phyloP scores from a whole-genome alignment of 768 basidiomycete genomes.

The Kwoniella botswanensis region DNA sequence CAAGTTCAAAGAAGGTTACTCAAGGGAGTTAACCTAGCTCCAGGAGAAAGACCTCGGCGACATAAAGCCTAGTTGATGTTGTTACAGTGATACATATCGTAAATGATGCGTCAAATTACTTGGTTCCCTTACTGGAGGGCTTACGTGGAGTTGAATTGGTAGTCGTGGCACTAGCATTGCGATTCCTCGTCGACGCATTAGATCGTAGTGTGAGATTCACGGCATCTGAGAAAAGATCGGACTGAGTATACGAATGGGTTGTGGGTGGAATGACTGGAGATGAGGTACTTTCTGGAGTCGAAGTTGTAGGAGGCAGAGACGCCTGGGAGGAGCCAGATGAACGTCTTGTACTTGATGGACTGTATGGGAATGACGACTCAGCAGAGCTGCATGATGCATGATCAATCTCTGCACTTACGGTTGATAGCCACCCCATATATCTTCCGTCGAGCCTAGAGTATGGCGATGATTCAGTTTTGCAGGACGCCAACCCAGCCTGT shows the following conservation, averaged over 20 bases:
- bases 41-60: too few species aligned
- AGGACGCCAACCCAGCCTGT: constrained; percentile 28
- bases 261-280: not conserved
- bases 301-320: not conserved
- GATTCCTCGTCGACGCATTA: constrained; percentile 15
- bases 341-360: constrained; percentile 10
- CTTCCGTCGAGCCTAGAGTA: constrained; percentile 22
- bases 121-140: not conserved
- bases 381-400: not conserved
- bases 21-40: too few species aligned
- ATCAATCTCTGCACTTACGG: constrained; percentile 13
- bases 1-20: too few species aligned
- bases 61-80: too few species aligned
- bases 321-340: constrained; percentile 12
- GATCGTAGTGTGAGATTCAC: constrained; percentile 19
- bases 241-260: constrained; percentile 1
- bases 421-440: constrained; percentile 33
- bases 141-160: not conserved
- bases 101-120: not conserved
- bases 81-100: not conserved
- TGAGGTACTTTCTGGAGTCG: not conserved
- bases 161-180: not conserved
- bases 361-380: not conserved
- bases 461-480: constrained; percentile 17
- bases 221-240: constrained; percentile 23